Evolutionary conservation across 305 asterid species (phyloP), one percentile per base, ranked within the genome.

Genomic region (Euphrasia arctica): DNA sequence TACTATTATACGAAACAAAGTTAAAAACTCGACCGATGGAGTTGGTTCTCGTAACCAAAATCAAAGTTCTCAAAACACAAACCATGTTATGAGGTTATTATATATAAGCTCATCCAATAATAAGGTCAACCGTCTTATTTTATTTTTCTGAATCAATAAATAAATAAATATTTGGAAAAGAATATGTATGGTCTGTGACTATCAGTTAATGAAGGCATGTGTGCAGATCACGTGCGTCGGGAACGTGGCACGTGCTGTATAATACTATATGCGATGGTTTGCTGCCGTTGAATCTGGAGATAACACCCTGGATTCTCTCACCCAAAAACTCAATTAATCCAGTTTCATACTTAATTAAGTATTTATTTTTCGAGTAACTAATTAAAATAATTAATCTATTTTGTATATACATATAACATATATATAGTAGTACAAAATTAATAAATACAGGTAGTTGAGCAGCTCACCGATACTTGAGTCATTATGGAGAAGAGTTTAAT

Each of bases 261-360:
- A 18, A 58, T 22, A 36, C 1, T 5, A 31, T 36, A 43, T 54
- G 31, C 34, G 54, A 60, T 43, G 67, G 63, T 57, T 56, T 43
- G 41, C 60, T 11, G 70, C 71, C 79, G 63, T 51, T 47, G 62
- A 71, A 61, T 22, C 68, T 61, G 79, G 78, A 18, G 22, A 70
- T 27, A 7, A 51, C 29, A 51, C 29, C 12, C 29, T 7, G 29
- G 31, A 8, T 54, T 54, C 36, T 3, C 29, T 54, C 59, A 3
- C 31, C 22, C 22, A 18, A 18, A 18, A 18, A 18, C 22, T 18
- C 31, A 8, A n/a, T 12, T 43, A 8, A 0, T 56, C 4, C 34
- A 31, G 4, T 31, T 32, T 18, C 22, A 31, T 31, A 31, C 34
- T 31, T 31, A 2, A 31, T 31, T 31, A 31, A 31, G 22, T 18